Evolutionary conservation across 768 basidiomycete species (phyloP).

Genomic region (Rhodosporidiobolus sp.): DNA sequence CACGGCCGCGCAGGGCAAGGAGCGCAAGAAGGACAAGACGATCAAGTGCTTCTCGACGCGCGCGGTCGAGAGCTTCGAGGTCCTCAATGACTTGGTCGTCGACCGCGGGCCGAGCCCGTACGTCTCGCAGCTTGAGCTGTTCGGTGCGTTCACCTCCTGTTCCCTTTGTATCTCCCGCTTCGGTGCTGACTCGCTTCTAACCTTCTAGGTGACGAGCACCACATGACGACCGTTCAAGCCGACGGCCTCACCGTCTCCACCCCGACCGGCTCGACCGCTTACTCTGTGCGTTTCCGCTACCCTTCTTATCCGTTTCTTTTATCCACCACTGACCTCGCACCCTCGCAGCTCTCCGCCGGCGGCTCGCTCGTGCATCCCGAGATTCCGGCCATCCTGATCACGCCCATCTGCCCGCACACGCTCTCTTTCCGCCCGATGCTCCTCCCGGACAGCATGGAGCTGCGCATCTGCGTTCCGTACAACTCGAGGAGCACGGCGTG

Average conservation of each 20-base stretch:
- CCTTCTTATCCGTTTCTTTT: not conserved
- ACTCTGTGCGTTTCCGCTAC: slow-evolving; percentile 65
- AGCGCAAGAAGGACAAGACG: slow-evolving; percentile 74
- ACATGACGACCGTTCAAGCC: slow-evolving; percentile 98
- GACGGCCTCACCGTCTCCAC: slow-evolving; percentile 93
- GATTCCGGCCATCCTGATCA: slow-evolving; percentile 92
- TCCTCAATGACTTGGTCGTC: slow-evolving; percentile 93
- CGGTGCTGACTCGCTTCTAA: slow-evolving; percentile 33
- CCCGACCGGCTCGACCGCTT: slow-evolving; percentile 96
- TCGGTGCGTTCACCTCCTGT: slow-evolving; percentile 61
- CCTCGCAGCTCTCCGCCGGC: slow-evolving; percentile 77
- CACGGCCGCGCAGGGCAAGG: slow-evolving; percentile 3
- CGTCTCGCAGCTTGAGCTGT: slow-evolving; percentile 90
- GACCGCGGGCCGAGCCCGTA: slow-evolving; percentile 98
- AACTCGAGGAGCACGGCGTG: slow-evolving; percentile 97
- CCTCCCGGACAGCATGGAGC: slow-evolving; percentile 95
- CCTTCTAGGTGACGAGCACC: slow-evolving; percentile 84
- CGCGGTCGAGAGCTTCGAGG: slow-evolving; percentile 94
- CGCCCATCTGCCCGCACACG: slow-evolving; percentile 97
- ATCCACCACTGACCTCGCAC: not conserved
- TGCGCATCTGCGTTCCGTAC: slow-evolving; percentile 97
- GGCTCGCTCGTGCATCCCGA: slow-evolving; percentile 97
- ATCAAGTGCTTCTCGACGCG: slow-evolving; percentile 97
- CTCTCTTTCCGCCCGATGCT: slow-evolving; percentile 98
- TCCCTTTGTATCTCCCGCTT: not conserved